Evolutionary conservation across 2,329 filamentous ascomycete genomes (phyloP), one percentile per base, ranked within the genome.

Genomic region (Aspergillus fumigatiaffinis): DNA sequence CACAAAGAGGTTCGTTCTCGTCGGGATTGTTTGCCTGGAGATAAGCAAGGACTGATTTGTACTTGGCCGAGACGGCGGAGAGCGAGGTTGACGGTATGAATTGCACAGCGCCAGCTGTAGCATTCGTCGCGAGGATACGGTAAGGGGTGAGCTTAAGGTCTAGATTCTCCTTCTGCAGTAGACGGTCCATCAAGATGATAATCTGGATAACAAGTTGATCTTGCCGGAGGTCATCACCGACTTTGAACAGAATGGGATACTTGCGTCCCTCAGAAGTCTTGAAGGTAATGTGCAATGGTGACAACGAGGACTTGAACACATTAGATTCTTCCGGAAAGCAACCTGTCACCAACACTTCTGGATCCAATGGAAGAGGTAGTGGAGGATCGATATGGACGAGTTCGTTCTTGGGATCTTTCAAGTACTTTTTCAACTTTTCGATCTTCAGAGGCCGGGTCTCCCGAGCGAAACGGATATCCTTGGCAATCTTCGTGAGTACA

Each of bases 201-300:
- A 97, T 97, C 69, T 91, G 94, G 54, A 99, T 95, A 38, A 99
- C 93, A 2, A 99, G 84, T 71, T 99, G 94, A 70, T 99, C 94
- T 75, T 99, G 94, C 14, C 94, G 89, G 52, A 99, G 81, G 71
- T 99, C 94, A 71, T 99, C 94, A 38, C 94, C 94, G 1, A 92
- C 92, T 75, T 99, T 99, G 84, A 99, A 99, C 53, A 97, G 89
- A 62, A 99, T 89, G 9, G 93, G 89, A 70, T 97, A 99, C 58
- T 87, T 89, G 42, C 82, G 83, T 7, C 90, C 90, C 2, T 84
- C 84, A 0, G 84, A 82, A 0, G 92, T 96, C 69, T 89, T 92
- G 78, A 97, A 97, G 9, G 90, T 90, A 58, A 97, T 86, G 66
- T 94, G 91, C 59, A 99, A 88, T 0, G 94, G 94, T 47, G 91